phyloP scores from a whole-genome alignment of 2,329 filamentous ascomycete species.

The Fusarium circinatum region DNA sequence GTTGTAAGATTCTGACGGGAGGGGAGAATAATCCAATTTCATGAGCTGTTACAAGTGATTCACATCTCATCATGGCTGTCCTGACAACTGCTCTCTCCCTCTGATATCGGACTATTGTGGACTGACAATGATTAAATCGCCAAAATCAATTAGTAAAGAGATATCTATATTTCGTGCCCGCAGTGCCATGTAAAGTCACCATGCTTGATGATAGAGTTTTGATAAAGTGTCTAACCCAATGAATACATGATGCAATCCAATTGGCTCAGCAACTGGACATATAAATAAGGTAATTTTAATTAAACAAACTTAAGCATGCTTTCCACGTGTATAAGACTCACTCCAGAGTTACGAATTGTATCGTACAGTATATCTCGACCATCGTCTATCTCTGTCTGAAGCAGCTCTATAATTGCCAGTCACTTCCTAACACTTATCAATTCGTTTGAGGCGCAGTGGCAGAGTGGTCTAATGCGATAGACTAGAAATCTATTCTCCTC shows the following conservation, averaged over 20 bases:
- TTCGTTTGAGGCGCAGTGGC: conserved; percentile 37
- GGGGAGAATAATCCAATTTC: background rate
- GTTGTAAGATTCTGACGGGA: background rate
- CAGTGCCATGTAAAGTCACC: background rate
- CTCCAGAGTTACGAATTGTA: background rate
- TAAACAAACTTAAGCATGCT: background rate
- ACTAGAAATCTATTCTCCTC: conserved; percentile 45
- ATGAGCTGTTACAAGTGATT: background rate
- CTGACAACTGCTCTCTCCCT: background rate
- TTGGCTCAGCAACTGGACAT: background rate
- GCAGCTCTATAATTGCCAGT: accelerated
- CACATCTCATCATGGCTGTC: background rate
- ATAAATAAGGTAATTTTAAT: background rate
- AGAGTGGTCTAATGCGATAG: conserved; percentile 46
- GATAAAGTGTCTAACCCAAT: background rate
- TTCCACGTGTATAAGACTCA: no score
- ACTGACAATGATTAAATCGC: background rate
- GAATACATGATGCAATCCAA: background rate
- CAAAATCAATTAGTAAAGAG: no score
- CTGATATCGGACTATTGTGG: no score
- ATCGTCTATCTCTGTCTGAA: accelerated
- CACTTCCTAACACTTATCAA: accelerated
- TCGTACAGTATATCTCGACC: background rate
- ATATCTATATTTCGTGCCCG: background rate
- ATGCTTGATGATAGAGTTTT: background rate